Base-by-base conservation (phyloP, 192 early-diverging fungal species). In the Oehlia diaphana region DNA sequence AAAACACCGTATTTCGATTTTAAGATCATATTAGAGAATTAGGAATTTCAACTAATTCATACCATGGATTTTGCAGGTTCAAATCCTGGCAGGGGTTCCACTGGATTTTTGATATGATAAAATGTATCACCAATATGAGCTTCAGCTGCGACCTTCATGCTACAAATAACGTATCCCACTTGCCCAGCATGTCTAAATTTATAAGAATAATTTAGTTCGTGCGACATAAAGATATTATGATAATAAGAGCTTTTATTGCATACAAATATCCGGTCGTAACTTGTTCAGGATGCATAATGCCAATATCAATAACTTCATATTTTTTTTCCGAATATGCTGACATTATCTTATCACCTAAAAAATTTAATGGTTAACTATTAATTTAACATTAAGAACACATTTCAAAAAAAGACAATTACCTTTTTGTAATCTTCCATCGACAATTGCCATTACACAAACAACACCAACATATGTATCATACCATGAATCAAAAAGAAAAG, bases 401-500 rank as follows among this genome's bases (percentile, higher is more conserved):
- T 58, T 58, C 14, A 10, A 19, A n/a, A 26, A 37, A 35, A 53
- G 16, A 28, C 1, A 13, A 35, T 74, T 80, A 91, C 90, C 93
- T 82, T 94, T 93, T 68, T 87, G 84, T 8, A 99, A 81, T 2
- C 80, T 86, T 14, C 97, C 97, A 85, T 97, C 95, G 33, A 92
- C 88, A 6, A 99, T 89, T 6, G 95, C 94, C 83, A 99, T 84
- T 81, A 99, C 85, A 82, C 95, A 97, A 31, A 99, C 91, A n/a
- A 98, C 97, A 42, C 97, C 97, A 0, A 96, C 92, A 84, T 97
- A 99, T n/a, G 91, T 91, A 83, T 99, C 96, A 83, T 97, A 96
- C 96, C 96, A 99, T 33, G 94, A 95, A 82, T 99, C 97, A 81
- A 99, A 99, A 44, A 99, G 83, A n/a, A 99, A 88, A 2, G 92